Conservation (phyloP, 805 yeast genomes). For the Phaffomyces antillensis region DNA sequence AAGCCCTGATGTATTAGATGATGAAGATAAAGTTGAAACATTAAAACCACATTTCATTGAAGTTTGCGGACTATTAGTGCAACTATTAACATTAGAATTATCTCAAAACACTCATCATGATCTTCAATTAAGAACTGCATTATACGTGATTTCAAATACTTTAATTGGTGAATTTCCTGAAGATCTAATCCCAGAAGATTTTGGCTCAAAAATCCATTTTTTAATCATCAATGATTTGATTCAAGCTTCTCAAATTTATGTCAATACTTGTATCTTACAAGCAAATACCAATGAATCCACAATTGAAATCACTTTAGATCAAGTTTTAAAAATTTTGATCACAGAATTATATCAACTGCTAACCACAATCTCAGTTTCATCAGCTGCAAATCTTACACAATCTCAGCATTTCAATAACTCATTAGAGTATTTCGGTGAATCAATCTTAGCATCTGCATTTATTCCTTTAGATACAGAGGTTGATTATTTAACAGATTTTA, state of each 20-base stretch:
- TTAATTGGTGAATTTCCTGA: constrained; percentile 20
- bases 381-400: constrained; percentile 3
- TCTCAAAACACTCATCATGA: constrained; percentile 6
- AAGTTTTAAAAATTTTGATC: constrained; percentile 20
- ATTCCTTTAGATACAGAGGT: constrained; percentile 31
- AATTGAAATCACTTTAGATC: constrained; percentile 10
- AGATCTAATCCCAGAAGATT: constrained; percentile 13
- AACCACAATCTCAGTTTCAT: constrained; percentile 13
- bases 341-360: constrained; percentile 30
- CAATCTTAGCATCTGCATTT: constrained; percentile 12
- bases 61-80: constrained; percentile 8
- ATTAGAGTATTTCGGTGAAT: constrained; percentile 9
- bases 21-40: constrained; percentile 27
- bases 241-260: constrained; percentile 8
- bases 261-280: constrained; percentile 10
- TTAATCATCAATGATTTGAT: constrained; percentile 11
- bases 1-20: constrained; percentile 39
- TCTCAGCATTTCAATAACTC: constrained; percentile 2
- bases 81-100: constrained; percentile 8
- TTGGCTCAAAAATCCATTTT: constrained; percentile 5
- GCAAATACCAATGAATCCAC: constrained; percentile 5
- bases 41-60: constrained; percentile 18
- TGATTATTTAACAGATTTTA: constrained; percentile 54
- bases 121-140: constrained; percentile 11
- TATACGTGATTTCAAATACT: constrained; percentile 13